Evolutionary conservation across 1,139 yeast genomes (phyloP).

Genomic region (Schwanniomyces etchellsii): DNA sequence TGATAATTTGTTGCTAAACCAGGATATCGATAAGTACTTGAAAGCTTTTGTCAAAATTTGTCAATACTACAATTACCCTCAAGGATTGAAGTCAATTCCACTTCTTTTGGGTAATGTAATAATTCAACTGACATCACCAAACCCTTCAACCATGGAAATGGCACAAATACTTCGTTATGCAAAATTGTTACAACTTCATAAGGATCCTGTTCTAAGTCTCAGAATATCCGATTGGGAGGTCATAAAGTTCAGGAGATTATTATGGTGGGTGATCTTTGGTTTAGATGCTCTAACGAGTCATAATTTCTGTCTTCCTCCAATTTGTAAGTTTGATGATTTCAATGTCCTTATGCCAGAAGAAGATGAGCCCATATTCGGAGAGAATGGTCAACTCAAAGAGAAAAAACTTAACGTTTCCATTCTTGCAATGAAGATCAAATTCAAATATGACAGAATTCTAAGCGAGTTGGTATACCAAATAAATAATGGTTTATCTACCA

Average conservation of each 20-base stretch:
- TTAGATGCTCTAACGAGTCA: conserved; percentile 55
- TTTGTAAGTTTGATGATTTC: conserved; percentile 48
- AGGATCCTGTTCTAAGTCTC: conserved; percentile 51
- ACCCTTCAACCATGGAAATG: conserved; percentile 50
- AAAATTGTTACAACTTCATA: conserved; percentile 48
- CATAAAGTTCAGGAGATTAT: conserved; percentile 46
- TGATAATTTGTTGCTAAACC: conserved; percentile 40
- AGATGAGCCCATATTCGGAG: conserved; percentile 30
- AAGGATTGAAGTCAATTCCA: conserved; percentile 43
- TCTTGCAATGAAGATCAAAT: conserved; percentile 47
- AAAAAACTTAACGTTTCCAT: conserved; percentile 30
- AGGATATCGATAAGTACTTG: conserved; percentile 44
- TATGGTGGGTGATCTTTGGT: conserved; percentile 66
- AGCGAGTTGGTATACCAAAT: conserved; percentile 46
- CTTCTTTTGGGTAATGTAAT: conserved; percentile 46
- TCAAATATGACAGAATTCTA: conserved; percentile 45
- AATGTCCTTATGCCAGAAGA: conserved; percentile 53
- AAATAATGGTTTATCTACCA: conserved; percentile 33
- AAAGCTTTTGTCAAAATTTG: conserved; percentile 44
- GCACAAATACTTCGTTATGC: conserved; percentile 48
- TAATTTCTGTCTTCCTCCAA: conserved; percentile 53
- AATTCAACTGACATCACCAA: conserved; percentile 51
- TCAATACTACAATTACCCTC: conserved; percentile 48
- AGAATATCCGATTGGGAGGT: conserved; percentile 42
- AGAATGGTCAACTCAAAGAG: conserved; percentile 16